These are phyloP conservation scores for Pleurotus platypus DNA, from an alignment of 768 basidiomycete genomes.

Conservation along the genomic window DNA sequence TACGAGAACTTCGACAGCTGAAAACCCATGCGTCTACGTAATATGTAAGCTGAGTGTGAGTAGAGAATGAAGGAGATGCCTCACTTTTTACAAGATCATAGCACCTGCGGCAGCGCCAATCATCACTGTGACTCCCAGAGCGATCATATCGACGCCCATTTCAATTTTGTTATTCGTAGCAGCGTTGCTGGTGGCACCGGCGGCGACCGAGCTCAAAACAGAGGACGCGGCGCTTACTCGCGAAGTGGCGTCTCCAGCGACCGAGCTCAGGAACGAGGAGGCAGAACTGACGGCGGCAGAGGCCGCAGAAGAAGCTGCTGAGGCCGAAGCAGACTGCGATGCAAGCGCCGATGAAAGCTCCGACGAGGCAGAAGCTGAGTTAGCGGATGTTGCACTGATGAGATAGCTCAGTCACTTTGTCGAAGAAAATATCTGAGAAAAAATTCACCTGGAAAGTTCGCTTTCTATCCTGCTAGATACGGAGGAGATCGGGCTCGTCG, in stretches of 20 bases:
- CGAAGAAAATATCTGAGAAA: no score
- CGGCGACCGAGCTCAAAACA: neutral
- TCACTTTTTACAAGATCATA: neutral
- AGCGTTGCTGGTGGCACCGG: neutral
- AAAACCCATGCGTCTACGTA: no score
- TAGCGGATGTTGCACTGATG: neutral
- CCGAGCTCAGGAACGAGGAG: neutral
- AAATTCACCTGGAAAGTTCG: neutral
- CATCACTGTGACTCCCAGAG: neutral
- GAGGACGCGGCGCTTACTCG: neutral
- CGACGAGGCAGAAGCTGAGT: neutral
- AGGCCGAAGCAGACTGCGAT: neutral
- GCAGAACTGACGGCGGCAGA: neutral
- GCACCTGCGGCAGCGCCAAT: neutral
- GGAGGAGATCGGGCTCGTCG: neutral
- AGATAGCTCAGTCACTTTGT: neutral
- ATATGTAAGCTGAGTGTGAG: neutral
- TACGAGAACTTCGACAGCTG: no score
- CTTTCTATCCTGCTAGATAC: neutral
- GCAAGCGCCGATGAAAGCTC: neutral
- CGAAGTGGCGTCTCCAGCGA: no score
- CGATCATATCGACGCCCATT: neutral
- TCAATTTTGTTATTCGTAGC: neutral
- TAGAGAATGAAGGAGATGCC: neutral
- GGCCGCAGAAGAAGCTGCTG: neutral